Percentiles rank a stretch among this genome's conserved stretches.
phyloP scores from a whole-genome alignment of 345 rosid species.

The Trapa bicornis region DNA sequence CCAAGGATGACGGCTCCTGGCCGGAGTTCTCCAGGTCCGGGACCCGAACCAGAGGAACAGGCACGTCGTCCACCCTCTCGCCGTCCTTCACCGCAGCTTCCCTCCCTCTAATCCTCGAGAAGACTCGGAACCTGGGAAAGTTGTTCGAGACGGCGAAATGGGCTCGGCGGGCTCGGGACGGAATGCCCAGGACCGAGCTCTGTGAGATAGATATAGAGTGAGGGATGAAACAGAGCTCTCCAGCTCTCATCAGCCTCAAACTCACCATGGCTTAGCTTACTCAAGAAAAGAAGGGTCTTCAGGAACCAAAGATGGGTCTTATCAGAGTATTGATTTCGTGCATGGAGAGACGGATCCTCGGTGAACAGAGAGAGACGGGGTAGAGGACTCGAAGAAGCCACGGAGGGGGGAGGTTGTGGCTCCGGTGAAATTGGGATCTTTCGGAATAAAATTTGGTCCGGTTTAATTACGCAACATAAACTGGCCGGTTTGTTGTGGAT shows the following conservation, averaged over 20 bases:
- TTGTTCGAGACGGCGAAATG: slow-evolving; percentile 9
- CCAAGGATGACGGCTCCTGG: slow-evolving; percentile 7
- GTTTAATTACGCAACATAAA: too few species aligned
- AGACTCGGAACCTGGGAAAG: slow-evolving; percentile 30
- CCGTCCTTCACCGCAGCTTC: slow-evolving; percentile 38
- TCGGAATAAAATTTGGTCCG: neutral
- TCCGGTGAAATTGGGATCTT: slow-evolving; percentile 6
- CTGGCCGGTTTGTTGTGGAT: too few species aligned
- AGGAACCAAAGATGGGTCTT: neutral
- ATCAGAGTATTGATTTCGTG: neutral
- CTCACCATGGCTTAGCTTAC: slow-evolving; percentile 31
- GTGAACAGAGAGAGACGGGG: neutral
- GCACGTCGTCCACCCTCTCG: slow-evolving; percentile 20
- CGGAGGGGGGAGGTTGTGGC: slow-evolving; percentile 46
- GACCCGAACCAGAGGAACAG: slow-evolving; percentile 19
- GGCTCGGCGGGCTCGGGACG: slow-evolving; percentile 10
- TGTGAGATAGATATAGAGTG: slow-evolving; percentile 14
- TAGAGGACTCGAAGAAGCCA: slow-evolving; percentile 38
- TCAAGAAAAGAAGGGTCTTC: neutral
- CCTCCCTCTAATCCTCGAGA: slow-evolving; percentile 43
- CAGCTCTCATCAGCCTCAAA: slow-evolving; percentile 26
- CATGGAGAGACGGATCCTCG: neutral
- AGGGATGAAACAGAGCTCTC: slow-evolving; percentile 27
- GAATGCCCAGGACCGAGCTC: slow-evolving; percentile 19
- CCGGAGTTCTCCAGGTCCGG: slow-evolving; percentile 20